A percentile compares a stretch with the other conserved stretches of the same genome.
Evolutionary conservation across 495 filamentous ascomycete species (phyloP).

Genomic region (Daldinia vernicosa): DNA sequence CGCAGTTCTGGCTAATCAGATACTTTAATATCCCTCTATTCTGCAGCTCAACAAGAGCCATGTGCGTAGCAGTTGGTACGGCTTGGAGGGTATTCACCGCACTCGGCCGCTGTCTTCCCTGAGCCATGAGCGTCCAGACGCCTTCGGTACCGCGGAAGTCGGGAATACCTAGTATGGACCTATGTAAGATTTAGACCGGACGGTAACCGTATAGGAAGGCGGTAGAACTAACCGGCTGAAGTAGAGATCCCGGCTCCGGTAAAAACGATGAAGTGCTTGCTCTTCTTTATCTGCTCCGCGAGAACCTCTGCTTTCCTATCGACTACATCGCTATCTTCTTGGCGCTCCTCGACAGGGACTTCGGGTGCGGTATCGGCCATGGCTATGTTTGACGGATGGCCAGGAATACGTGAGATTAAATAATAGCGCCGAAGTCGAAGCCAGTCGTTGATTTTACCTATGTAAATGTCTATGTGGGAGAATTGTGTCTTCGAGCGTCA

Average conservation of each 20-base stretch:
- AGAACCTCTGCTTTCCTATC: slow-evolving; percentile 50
- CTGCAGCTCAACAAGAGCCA: slow-evolving; percentile 59
- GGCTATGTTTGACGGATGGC: background rate
- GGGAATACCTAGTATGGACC: slow-evolving; percentile 50
- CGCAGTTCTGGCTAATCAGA: slow-evolving; percentile 59
- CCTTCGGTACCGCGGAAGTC: slow-evolving; percentile 59
- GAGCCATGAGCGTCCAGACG: slow-evolving; percentile 54
- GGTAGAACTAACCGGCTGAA: slow-evolving; percentile 48
- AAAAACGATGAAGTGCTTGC: slow-evolving; percentile 59
- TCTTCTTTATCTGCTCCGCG: slow-evolving; percentile 49
- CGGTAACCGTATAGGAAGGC: background rate
- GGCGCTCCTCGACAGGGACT: slow-evolving; percentile 49
- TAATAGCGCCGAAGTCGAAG: background rate
- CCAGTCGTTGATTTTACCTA: too few species aligned
- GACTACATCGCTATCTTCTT: slow-evolving; percentile 46
- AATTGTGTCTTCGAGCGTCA: too few species aligned
- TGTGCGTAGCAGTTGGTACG: slow-evolving; percentile 57
- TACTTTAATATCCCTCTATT: slow-evolving; percentile 53
- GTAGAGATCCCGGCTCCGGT: slow-evolving; percentile 59
- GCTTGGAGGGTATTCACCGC: slow-evolving; percentile 52
- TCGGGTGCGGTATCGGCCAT: slow-evolving; percentile 53
- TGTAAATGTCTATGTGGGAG: too few species aligned
- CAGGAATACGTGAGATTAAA: background rate
- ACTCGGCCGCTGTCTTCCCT: slow-evolving; percentile 45
- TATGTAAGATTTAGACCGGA: slow-evolving; percentile 10